Evolutionary conservation across 2,329 filamentous ascomycete species (phyloP).

Genomic region (Penicillium sclerotigenum): DNA sequence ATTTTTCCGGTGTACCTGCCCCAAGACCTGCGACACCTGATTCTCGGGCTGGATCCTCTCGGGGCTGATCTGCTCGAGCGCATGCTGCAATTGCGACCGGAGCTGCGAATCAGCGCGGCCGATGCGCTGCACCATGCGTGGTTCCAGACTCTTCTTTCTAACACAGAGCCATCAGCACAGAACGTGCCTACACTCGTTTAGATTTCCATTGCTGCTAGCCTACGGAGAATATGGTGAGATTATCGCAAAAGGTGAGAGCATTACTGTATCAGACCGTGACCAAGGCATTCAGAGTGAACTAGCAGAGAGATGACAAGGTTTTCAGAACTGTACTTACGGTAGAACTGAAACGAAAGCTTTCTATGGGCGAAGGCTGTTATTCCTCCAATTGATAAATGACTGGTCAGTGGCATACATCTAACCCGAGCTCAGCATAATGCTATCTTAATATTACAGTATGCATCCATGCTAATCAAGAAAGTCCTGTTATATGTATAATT

Average conservation of each 20-base stretch:
- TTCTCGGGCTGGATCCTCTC: background rate
- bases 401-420: too few relatives aligned
- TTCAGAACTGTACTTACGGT: background rate
- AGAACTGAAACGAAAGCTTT: background rate
- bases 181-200: background rate
- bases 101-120: background rate
- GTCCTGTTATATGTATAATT: background rate
- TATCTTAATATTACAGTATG: background rate
- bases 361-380: background rate
- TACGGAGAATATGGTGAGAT: background rate
- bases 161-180: background rate
- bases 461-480: background rate
- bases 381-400: background rate
- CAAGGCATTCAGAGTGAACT: background rate
- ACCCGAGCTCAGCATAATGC: too few relatives aligned
- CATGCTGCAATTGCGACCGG: background rate
- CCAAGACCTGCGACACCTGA: background rate
- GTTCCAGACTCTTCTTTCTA: background rate
- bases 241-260: background rate
- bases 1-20: conserved; percentile 64
- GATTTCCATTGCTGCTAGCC: background rate
- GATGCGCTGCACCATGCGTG: background rate
- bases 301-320: background rate
- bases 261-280: background rate
- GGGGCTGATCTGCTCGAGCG: background rate